Conservation (phyloP, 2,329 filamentous ascomycete species). For the Diaporthe vaccinii region DNA sequence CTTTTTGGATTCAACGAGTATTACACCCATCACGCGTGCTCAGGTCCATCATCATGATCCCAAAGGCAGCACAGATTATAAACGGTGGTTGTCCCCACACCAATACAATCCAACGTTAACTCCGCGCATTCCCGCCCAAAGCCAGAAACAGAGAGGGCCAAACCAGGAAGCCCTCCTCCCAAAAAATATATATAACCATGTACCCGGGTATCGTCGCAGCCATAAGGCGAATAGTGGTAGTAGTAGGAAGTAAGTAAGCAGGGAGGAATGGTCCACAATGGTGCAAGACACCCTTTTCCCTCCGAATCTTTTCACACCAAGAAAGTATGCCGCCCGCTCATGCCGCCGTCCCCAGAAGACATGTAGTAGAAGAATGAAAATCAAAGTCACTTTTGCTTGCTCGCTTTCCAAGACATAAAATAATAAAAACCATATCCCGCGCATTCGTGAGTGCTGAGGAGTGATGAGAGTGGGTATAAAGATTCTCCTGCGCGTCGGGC, state of each 20-base stretch:
- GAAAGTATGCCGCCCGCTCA: constrained; percentile 17
- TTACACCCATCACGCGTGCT: constrained; percentile 7
- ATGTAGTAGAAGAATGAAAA: not conserved
- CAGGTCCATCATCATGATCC: constrained; percentile 9
- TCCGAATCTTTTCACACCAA: not conserved
- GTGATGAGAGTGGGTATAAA: constrained; percentile 22
- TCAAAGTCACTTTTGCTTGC: constrained; percentile 22
- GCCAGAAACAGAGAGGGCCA: not conserved
- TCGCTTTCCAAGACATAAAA: constrained; percentile 21
- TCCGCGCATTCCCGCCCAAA: constrained; percentile 10
- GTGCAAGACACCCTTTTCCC: constrained; percentile 4
- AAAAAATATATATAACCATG: constrained; percentile 13
- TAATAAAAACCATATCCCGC: constrained; percentile 11
- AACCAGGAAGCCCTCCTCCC: not conserved
- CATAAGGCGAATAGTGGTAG: constrained; percentile 30
- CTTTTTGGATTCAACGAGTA: constrained; percentile 16
- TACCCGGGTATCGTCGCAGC: constrained; percentile 40
- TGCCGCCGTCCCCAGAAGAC: constrained; percentile 13
- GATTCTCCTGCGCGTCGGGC: constrained; percentile 11
- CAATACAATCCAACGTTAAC: constrained; percentile 11
- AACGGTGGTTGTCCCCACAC: constrained; percentile 5
- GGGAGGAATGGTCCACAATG: not conserved
- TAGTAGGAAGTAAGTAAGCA: constrained; percentile 15
- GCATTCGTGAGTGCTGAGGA: constrained; percentile 1
- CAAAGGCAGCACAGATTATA: constrained; percentile 16